A percentile compares a stretch with the other conserved stretches of the same genome.
Conservation (phyloP, 2,329 filamentous ascomycete species). For the Sclerotinia borealis region DNA sequence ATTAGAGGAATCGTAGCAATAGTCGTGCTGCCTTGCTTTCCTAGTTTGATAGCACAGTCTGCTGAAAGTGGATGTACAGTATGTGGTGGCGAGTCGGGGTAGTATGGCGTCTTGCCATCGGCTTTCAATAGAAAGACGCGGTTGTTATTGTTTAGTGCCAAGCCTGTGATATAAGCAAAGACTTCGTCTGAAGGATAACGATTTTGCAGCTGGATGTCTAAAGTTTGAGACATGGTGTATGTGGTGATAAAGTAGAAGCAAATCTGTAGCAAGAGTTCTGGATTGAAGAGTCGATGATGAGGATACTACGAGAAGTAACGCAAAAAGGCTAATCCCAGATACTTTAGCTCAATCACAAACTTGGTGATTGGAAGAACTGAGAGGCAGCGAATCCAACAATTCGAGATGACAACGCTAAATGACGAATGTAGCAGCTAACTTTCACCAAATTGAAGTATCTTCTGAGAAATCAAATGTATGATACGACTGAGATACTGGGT, state of each 20-base stretch:
- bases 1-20: slow-evolving; percentile 63
- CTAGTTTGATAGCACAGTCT: slow-evolving; percentile 59
- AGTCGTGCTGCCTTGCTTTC: slow-evolving; percentile 51
- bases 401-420: slow-evolving; percentile 1
- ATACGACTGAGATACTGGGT: background rate
- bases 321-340: background rate
- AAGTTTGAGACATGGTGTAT: slow-evolving; percentile 17
- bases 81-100: slow-evolving; percentile 51
- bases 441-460: background rate
- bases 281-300: background rate
- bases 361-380: background rate
- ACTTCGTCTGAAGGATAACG: slow-evolving; percentile 53
- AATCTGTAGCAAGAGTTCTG: background rate
- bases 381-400: background rate
- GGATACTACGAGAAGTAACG: background rate
- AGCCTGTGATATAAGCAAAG: slow-evolving; percentile 67
- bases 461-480: background rate
- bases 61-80: slow-evolving; percentile 46
- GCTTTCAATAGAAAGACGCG: slow-evolving; percentile 56
- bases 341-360: background rate
- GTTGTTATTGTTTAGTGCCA: slow-evolving; percentile 53
- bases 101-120: slow-evolving; percentile 61
- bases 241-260: background rate
- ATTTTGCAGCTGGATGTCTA: slow-evolving; percentile 60
- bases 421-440: background rate